Evolutionary conservation across 2,329 filamentous ascomycete genomes (phyloP), one percentile per base, ranked within the genome.

Genomic region (Cordyceps cateniannulata): DNA sequence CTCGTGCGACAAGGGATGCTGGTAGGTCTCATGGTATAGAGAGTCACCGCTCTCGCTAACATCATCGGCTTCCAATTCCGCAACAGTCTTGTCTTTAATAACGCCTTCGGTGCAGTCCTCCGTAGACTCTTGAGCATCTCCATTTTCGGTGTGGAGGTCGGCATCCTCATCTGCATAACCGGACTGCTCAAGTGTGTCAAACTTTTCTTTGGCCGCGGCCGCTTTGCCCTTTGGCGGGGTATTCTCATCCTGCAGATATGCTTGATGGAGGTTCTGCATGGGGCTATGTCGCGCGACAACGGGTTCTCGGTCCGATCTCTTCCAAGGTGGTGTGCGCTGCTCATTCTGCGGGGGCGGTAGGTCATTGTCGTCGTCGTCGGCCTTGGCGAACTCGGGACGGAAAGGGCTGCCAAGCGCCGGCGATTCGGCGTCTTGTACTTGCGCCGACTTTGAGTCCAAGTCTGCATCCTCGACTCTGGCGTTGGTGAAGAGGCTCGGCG

Each of bases 401-500:
- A 62, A 62, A 18, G 61, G 61, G 35, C 61, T 45, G 57, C 62
- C 59, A 10, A 61, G 44, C 58, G 49, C 60, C 8, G 64, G 29
- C 18, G 59, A 57, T 16, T 62, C 60, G 22, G 42, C 16, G n/a
- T 63, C 64, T 24, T 65, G 63, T 5, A 60, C 56, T 38, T 65
- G 55, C 9, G 35, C 52, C 9, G 64, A 27, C 24, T 62, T 62
- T 9, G 42, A 62, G 12, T 71, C 69, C 7, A 63, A 61, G 5
- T 66, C 59, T 25, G 63, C 62, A 51, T 66, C 66, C 27, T 76
- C 73, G 71, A 68, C 69, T 62, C 64, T 77, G 3, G 90, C 84
- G 65, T 90, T 85, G 1, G 89, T 93, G 69, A 96, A 90, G 0
- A 90, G 91, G 68, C 88, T 95, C 0, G 87, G 86, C 1, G 86